These are phyloP conservation scores for Aspergillus udagawae DNA, from an alignment of 2,329 filamentous ascomycete species.

Conservation along the genomic window DNA sequence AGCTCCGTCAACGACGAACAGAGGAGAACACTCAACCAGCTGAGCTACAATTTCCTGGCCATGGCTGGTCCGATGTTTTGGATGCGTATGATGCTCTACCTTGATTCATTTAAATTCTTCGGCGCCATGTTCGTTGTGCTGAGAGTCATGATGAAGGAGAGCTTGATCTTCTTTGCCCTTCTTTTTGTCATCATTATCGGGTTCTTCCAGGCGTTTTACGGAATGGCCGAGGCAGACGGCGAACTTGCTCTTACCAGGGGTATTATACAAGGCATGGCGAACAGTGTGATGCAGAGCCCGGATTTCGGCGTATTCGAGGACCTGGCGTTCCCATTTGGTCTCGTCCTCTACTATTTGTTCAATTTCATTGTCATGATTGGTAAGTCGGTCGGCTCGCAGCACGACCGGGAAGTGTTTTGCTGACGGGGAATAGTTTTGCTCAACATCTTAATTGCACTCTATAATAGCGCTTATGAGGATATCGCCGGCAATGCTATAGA, in stretches of 20 bases:
- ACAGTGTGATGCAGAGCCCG: conserved; percentile 85
- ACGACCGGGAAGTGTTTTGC: not conserved
- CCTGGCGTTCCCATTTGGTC: conserved; percentile 87
- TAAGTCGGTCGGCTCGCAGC: conserved; percentile 21
- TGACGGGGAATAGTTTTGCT: conserved; percentile 59
- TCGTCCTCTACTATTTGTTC: conserved; percentile 95
- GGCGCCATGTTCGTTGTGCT: conserved; percentile 97
- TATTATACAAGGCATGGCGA: conserved; percentile 62
- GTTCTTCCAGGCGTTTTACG: conserved; percentile 92
- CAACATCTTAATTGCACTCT: conserved; percentile 94
- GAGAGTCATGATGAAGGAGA: conserved; percentile 92
- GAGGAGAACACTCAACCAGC: conserved; percentile 64
- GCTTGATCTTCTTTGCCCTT: conserved; percentile 92
- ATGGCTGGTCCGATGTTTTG: conserved; percentile 97
- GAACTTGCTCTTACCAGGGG: conserved; percentile 49
- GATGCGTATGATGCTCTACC: conserved; percentile 84
- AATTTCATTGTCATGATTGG: conserved; percentile 92
- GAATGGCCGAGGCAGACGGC: conserved; percentile 78
- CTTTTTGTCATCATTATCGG: conserved; percentile 71
- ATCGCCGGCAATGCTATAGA: conserved; percentile 91
- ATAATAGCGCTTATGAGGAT: conserved; percentile 94
- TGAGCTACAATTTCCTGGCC: conserved; percentile 92
- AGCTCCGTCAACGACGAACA: conserved; percentile 45
- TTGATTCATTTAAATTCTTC: conserved; percentile 93
- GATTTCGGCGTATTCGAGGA: conserved; percentile 86